A percentile compares a stretch with the other conserved stretches of the same genome.
Conservation (phyloP, 2,329 filamentous ascomycete species). For the Neurospora sp. region DNA sequence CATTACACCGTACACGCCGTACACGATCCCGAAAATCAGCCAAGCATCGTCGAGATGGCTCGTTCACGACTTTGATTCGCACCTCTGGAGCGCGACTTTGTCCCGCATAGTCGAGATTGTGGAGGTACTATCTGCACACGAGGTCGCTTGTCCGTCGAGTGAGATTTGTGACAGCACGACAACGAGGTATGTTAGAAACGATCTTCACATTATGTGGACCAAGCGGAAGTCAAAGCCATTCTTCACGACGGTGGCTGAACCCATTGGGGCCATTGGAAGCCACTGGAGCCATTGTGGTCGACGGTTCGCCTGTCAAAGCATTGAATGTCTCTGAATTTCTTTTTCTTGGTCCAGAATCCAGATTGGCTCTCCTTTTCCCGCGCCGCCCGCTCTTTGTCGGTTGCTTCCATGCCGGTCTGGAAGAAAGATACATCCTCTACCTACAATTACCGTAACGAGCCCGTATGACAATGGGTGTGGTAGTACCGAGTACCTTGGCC, state of each 20-base stretch:
- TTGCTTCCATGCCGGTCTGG: background rate
- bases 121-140: background rate
- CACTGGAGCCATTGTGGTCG: background rate
- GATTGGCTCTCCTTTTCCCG: background rate
- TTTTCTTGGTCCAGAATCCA: background rate
- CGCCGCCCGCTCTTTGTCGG: background rate
- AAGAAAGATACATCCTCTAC: background rate
- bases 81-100: background rate
- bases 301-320: background rate
- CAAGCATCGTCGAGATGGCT: slow-evolving; percentile 9
- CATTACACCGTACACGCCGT: background rate
- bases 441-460: background rate
- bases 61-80: slow-evolving; percentile 14
- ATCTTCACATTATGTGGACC: background rate
- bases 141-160: background rate
- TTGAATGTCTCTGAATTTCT: background rate
- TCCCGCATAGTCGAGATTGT: background rate
- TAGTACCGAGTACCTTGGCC: background rate
- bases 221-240: background rate
- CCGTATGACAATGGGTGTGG: background rate
- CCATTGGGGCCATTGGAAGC: background rate
- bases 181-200: background rate
- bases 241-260: background rate
- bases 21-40: slow-evolving; percentile 1
- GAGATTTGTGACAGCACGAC: background rate